Conservation (phyloP, 495 filamentous ascomycete genomes). For the Podospora tetraspora region DNA sequence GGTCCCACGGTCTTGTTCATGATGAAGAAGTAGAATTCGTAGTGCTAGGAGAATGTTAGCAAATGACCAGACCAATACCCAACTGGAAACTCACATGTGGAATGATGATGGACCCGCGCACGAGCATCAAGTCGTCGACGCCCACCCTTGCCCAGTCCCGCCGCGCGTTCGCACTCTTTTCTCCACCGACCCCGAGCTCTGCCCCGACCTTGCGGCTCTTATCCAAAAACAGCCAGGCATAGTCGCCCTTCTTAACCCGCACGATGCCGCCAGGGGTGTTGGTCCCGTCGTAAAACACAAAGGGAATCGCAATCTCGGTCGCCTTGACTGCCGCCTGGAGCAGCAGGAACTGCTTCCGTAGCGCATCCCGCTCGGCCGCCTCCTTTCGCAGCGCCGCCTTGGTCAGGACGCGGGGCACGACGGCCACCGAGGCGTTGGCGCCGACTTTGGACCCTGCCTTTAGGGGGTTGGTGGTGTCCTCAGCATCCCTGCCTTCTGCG, state of each 20-base stretch:
- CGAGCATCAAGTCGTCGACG: conserved; percentile 95
- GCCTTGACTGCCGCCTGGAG: conserved; percentile 85
- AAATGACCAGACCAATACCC: neutral
- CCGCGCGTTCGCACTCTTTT: conserved; percentile 55
- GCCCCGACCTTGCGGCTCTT: conserved; percentile 84
- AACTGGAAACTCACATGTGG: conserved; percentile 67
- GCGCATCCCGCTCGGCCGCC: conserved; percentile 70
- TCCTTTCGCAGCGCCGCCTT: conserved; percentile 80
- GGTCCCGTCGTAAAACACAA: conserved; percentile 98
- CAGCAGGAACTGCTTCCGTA: conserved; percentile 77
- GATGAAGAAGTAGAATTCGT: conserved; percentile 94
- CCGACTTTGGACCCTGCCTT: conserved; percentile 41
- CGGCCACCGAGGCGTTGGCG: conserved; percentile 60
- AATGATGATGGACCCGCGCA: conserved; percentile 86
- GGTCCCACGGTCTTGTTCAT: conserved; percentile 77
- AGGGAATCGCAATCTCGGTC: conserved; percentile 86
- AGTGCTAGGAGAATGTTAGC: conserved; percentile 57
- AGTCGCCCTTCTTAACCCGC: conserved; percentile 87
- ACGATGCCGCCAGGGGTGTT: conserved; percentile 81
- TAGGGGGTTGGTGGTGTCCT: conserved; percentile 21
- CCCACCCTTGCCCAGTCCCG: conserved; percentile 89
- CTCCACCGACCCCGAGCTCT: conserved; percentile 64
- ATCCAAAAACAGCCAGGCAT: conserved; percentile 86
- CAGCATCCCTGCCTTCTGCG: conserved; percentile 30
- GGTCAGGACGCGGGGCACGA: conserved; percentile 75